Base-by-base conservation (phyloP, 176 grass and related monocot genomes). In the Calamus simplicifolius region DNA sequence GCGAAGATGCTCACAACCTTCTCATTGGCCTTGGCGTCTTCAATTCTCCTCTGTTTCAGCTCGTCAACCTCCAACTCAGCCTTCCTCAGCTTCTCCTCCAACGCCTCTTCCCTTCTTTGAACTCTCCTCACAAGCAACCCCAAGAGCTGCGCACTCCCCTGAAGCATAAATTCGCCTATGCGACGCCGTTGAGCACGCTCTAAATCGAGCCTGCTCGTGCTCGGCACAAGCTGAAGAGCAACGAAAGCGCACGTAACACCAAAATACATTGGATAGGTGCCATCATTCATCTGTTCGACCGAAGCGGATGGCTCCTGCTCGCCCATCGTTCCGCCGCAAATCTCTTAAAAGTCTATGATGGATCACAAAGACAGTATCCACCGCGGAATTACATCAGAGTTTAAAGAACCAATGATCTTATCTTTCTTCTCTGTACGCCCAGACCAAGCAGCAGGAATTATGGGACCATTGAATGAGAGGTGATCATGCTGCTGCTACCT, bases 11-110 rank as follows among this genome's bases (percentile, higher is more conserved):
- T 68, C 2, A 77, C 89, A 51, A 88, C 84, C 69, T 94, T 88
- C 77, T 95, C 89, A 59, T 95, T 95, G 18, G 84, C 89, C 68
- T 81, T 79, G 5, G 84, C 90, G 16, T 89, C 90, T 51, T 95
- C 90, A 2, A 59, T 71, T 30, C 90, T 57, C 12, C 68, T 69
- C 30, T 43, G 62, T 29, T 62, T 78, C 30, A 95, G 72, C 66
- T 83, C 79, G 18, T 66, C 79, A 0, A 78, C 38, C 64, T 85
- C 53, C 3, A 15, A 38, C n/a, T 89, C 72, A 16, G 80, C 63
- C 67, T 31, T 75, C 14, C 2, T 66, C 1, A 74, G 23, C 68
- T 73, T 89, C 77, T 80, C 76, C 29, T 52, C 65, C 70, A 83
- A 57, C 4, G 72, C 29, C 19, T 30, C 18, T 21, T 50, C 55